Evolutionary conservation across 257 asterid genomes (phyloP).

Genomic region (Solanum tarijense): DNA sequence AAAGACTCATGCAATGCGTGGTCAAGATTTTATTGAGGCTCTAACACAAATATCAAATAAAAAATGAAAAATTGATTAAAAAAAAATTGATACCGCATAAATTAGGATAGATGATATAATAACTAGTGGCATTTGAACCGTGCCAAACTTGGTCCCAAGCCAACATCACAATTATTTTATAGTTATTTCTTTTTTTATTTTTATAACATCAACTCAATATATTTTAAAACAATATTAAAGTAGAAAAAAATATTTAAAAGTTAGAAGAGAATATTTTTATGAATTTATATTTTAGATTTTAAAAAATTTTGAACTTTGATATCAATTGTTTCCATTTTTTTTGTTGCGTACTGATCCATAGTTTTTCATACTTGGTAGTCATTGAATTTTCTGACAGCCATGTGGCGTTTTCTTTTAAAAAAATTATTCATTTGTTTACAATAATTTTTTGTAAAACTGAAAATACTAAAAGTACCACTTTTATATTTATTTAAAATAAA

Average conservation of each 20-base stretch:
- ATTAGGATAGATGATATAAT: not conserved
- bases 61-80: too few relatives aligned
- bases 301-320: too few relatives aligned
- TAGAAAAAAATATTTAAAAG: not conserved
- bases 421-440: not conserved
- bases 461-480: not conserved
- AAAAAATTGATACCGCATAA: accelerated
- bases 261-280: not conserved
- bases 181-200: too few relatives aligned
- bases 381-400: not conserved
- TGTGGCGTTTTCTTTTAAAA: too few relatives aligned
- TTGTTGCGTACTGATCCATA: not conserved
- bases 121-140: not conserved
- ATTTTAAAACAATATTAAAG: not conserved
- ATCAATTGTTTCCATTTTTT: too few relatives aligned
- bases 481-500: too few relatives aligned
- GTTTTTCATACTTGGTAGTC: not conserved
- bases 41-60: too few relatives aligned
- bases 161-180: too few relatives aligned
- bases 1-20: too few relatives aligned
- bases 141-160: not conserved
- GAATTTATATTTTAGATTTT: too few relatives aligned
- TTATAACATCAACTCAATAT: not conserved
- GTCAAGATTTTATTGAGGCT: too few relatives aligned
- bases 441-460: not conserved